Evolutionary conservation across 768 basidiomycete species (phyloP).

Genomic region (Mycena vitilis): DNA sequence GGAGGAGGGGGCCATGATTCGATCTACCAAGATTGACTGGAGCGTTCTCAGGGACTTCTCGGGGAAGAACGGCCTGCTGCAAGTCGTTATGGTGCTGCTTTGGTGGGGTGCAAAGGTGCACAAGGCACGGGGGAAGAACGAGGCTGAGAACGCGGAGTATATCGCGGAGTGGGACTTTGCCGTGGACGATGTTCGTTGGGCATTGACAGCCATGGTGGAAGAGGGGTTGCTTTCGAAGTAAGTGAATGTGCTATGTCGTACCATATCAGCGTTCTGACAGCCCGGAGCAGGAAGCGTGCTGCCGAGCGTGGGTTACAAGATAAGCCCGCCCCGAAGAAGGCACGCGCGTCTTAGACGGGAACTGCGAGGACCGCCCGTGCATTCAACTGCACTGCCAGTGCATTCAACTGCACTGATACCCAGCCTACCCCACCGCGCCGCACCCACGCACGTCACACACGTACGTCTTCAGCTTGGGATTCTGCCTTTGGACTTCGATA

Average conservation of each 20-base stretch:
- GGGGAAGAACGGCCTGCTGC: conserved; percentile 8
- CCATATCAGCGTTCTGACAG: background rate
- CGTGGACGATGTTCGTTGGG: background rate
- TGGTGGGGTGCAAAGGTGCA: background rate
- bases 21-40: background rate
- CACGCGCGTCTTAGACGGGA: no score
- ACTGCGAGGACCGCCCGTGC: no score
- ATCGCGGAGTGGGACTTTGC: background rate
- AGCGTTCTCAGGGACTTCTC: background rate
- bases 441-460: no score
- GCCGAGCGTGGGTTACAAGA: background rate
- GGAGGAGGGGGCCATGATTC: background rate
- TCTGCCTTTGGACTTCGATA: no score
- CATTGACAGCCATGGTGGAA: background rate
- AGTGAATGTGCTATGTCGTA: background rate
- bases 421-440: no score
- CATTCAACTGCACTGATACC: no score
- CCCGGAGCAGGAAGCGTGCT: background rate
- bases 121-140: no score
- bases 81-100: background rate
- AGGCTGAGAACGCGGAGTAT: background rate
- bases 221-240: conserved; percentile 6
- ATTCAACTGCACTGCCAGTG: conserved; percentile 3
- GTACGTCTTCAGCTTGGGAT: no score
- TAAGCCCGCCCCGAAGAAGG: conserved; percentile 2